Base-by-base conservation (phyloP, 495 filamentous ascomycete genomes). In the Opeltia flavorubescens region DNA sequence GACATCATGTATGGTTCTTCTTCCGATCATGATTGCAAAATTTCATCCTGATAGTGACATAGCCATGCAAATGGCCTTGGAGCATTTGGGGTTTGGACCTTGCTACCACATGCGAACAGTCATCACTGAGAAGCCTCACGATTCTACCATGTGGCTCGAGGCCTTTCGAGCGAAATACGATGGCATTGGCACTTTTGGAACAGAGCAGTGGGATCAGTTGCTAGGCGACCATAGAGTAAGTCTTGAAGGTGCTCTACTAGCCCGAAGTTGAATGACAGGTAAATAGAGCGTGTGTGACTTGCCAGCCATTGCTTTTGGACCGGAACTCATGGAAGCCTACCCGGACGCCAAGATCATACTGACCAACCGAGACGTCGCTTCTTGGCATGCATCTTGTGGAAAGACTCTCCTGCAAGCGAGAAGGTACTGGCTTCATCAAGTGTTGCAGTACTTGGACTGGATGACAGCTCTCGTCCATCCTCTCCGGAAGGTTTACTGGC, bases 151-250 rank as follows among this genome's bases (percentile, higher is more conserved):
- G 61, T 83, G 78, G 80, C 70, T 74, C 57, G 75, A 81, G 55
- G 78, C 78, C 33, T 66, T 82, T 17, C 61, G 63, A 20, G 77
- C 76, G 49, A 82, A 83, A 53, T 84, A 76, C 58, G 67, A 78
- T 48, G 75, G 75, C 7, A 58, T 70, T 7, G 76, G 77, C 39
- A 66, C 72, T 44, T 82, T 82, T 60, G 74, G 71, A 42, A 66
- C 72, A 24, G 72, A 76, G 57, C 74, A 83, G 59, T 82, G 76
- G 75, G 79, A 82, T 57, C 70, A 76, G 62, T 67, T 83, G 8
- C 62, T 83, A 40, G 79, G 79, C 44, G 69, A 78, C 55, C 78
- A 74, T 55, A 72, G 75, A 52, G 67, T 66, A 51, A 57, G 56
- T 38, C 17, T 0, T n/a, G 17, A 17, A 26, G 17, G 41, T 17